Evolutionary conservation across 2,329 filamentous ascomycete genomes (phyloP), one percentile per base, ranked within the genome.

Genomic region (Hypoxylon sp.): DNA sequence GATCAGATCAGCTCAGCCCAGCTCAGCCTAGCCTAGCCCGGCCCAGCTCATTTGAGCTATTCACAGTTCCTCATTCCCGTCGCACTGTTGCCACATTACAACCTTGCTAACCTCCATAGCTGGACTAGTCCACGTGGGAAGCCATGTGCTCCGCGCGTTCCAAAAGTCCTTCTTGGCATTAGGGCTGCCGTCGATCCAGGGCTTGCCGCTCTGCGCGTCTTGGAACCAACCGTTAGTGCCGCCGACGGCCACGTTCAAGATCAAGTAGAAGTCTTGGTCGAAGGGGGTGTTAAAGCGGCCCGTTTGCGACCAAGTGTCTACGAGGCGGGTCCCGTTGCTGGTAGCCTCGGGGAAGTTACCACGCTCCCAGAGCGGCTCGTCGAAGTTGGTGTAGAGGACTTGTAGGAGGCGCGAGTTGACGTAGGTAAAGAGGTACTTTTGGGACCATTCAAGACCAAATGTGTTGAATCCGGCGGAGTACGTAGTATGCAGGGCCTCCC

Each of bases 341-440:
- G 87, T 86, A 17, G 87, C 84, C 17, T 86, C 79, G 4, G 91
- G 89, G 78, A 95, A 95, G 57, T 85, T 81, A 30, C 92, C 92
- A 53, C 90, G 88, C 72, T 88, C 72, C 88, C 90, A 94, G 76
- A 94, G 86, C 8, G 88, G 85, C 74, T 87, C 77, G 73, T 91
- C 83, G 76, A 94, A 94, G 79, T 90, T 92, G 73, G 88, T 90
- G 83, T 94, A 97, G 69, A 94, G 85, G 57, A 95, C 92, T 79
- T 95, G 92, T 30, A 94, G 84, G 20, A 97, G 87, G 11, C 92
- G 90, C 50, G 88, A 91, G 84, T 96, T 91, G 82, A 97, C 86
- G 78, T 94, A 97, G 25, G 92, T 95, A 83, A 95, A 97, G 66
- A 96, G 83, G 79, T 97, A 96, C 80, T 95, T 95, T 74, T 95